Evolutionary conservation across 352 stramenopile genomes (phyloP), one percentile per base, ranked within the genome.

Genomic region (Phytopythium sindhum): DNA sequence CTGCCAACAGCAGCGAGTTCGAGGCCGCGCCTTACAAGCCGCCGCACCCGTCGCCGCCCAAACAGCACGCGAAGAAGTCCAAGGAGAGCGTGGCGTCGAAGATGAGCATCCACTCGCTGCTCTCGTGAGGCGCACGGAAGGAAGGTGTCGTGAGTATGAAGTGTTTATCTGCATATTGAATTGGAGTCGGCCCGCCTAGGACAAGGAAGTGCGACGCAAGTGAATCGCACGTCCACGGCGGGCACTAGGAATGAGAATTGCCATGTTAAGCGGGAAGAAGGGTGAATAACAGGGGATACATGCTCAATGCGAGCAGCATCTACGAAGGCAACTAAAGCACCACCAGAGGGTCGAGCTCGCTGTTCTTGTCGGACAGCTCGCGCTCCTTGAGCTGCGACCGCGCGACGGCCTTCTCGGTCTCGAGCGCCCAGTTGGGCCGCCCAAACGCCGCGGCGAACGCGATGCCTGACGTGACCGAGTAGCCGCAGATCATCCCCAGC

Each of bases 401-500:
- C 53, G 76, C 70, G 15, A 89, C 73, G 11, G 84, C 84, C 23
- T 76, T 79, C 10, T 69, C 44, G 19, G 84, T 70, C 52, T 90
- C 73, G 5, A 73, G 45, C 26, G 80, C 60, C 85, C 85, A 96
- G 63, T 95, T 77, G 5, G 77, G 77, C 19, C 67, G 69, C 37
- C 80, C 73, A 55, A 86, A 89, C 8, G 86, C 84, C 14, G 71
- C 69, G 28, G 67, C 67, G 58, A 88, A 91, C n/a, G 75, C 77
- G 58, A 95, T 91, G 29, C 66, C 65, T 8, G 86, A 79, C 15
- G 86, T 95, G 26, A 93, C 77, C 6, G 75, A 55, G 68, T 97
- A 97, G 24, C 89, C 89, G 17, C 72, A 74, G 41, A 74, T 76
- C 65, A 76, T 76, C 12, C 68, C 86, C 60, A 89, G 51, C 86